Evolutionary conservation across 2,329 filamentous ascomycete species (phyloP).

Genomic region (Pseudopithomyces chartarum): DNA sequence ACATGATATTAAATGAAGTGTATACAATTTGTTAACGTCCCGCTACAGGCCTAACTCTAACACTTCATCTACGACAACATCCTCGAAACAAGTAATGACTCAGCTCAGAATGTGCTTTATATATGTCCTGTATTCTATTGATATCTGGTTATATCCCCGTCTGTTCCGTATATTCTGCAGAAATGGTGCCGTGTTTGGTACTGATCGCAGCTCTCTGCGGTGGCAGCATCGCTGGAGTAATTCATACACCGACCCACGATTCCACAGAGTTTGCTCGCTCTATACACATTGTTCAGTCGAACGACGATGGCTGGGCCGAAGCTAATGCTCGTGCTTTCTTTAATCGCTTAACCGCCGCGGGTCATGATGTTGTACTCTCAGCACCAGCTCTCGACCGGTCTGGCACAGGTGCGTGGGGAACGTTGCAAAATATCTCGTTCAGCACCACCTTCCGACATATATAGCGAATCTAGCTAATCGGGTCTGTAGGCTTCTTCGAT

Average conservation of each 20-base stretch:
- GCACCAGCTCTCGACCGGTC: slow-evolving; percentile 70
- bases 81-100: too few species aligned
- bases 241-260: too few species aligned
- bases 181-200: not conserved
- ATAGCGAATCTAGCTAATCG: too few species aligned
- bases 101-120: too few species aligned
- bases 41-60: too few species aligned
- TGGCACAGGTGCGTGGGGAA: slow-evolving; percentile 52
- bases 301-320: slow-evolving; percentile 78
- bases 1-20: too few species aligned
- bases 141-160: too few species aligned
- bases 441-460: too few species aligned
- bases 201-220: not conserved
- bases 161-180: not conserved
- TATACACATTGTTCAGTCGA: slow-evolving; percentile 59
- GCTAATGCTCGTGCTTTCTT: slow-evolving; percentile 67
- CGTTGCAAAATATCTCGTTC: slow-evolving; percentile 32
- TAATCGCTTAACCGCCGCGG: slow-evolving; percentile 58
- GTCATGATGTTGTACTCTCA: slow-evolving; percentile 67
- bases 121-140: too few species aligned
- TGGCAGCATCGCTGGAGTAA: not conserved
- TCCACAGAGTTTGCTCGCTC: slow-evolving; percentile 23
- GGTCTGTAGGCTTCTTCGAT: not conserved
- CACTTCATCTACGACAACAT: too few species aligned
- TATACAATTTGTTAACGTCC: too few species aligned